These are phyloP conservation scores for Agaricus blazei DNA, from an alignment of 768 basidiomycete species.

Conservation along the genomic window DNA sequence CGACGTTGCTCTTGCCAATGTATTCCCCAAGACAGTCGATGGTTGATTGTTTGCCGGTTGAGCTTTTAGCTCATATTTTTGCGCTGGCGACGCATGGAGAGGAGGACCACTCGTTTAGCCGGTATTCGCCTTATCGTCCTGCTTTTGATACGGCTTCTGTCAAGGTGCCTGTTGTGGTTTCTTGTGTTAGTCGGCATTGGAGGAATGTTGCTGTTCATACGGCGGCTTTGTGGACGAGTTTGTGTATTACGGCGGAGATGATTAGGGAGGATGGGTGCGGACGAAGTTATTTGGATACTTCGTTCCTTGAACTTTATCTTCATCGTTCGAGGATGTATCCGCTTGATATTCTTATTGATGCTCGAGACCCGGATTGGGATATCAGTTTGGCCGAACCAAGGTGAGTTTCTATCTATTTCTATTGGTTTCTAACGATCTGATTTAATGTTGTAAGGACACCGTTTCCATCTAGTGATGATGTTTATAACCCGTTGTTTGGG, in stretches of 20 bases:
- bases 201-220: conserved; percentile 43
- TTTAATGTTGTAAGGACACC: conserved; percentile 19
- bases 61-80: conserved; percentile 56
- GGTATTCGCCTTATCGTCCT: conserved; percentile 12
- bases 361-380: conserved; percentile 55
- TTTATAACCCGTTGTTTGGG: conserved; percentile 33
- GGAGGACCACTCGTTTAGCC: conserved; percentile 10
- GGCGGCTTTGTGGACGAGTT: conserved; percentile 48
- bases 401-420: conserved; percentile 22
- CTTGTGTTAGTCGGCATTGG: conserved; percentile 50
- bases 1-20: conserved; percentile 4
- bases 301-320: conserved; percentile 36
- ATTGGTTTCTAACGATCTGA: conserved; percentile 1
- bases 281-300: conserved; percentile 23
- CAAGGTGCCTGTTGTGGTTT: conserved; percentile 38
- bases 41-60: conserved; percentile 44
- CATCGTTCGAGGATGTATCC: conserved; percentile 42
- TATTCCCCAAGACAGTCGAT: conserved; percentile 19
- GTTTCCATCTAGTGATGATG: conserved; percentile 18
- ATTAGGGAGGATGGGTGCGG: conserved; percentile 15
- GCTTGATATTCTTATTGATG: conserved; percentile 54
- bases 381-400: conserved; percentile 38
- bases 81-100: conserved; percentile 35
- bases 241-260: conserved; percentile 43
- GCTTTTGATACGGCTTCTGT: conserved; percentile 36